Evolutionary conservation across 257 asterid species (phyloP), one percentile per base, ranked within the genome.

Genomic region (Primulina eburnea): DNA sequence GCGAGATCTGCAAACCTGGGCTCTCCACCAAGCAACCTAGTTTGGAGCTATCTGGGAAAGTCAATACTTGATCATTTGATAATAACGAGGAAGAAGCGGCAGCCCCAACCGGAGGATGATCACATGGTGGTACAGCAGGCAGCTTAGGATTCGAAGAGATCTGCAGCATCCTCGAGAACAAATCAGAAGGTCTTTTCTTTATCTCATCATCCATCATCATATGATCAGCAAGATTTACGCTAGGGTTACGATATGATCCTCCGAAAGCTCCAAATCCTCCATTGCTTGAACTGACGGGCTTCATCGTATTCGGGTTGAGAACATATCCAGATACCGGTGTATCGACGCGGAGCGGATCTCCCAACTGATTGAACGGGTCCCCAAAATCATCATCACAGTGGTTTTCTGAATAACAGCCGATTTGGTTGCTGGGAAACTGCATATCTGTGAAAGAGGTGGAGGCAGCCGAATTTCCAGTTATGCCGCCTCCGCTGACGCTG

Each of bases 1-100:
- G 80, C 75, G 98, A 89, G 96, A 89, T 92, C 97, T 88, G 97
- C 74, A 85, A 28, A 60, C 64, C 60, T 30, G 86, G 73, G 73
- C 79, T 85, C 68, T 82, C 83, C 59, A 76, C 68, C 71, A 78
- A 62, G 47, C 75, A 71, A 29, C 73, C 76, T 58, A 43, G 12
- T 43, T 81, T 83, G 47, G 82, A 79, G 21, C 55, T 63, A 35
- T 52, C 72, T 30, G 77, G 40, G 56, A 75, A 70, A 72, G 30
- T 74, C 50, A 79, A 71, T 18, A 30, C 59, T 47, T 53, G 65
- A 53, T 82, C 77, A 75, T 75, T 70, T 20, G 85, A 61, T 8
- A 67, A 32, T 17, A 82, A 74, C 55, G 70, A 9, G 64, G 70
- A 57, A 26, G 58, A 53, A 14, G 75, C 29, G 64, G 77, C 47